Evolutionary conservation across 1,284 basidiomycete genomes (phyloP).

Genomic region (Tetrapyrgos nigripes): DNA sequence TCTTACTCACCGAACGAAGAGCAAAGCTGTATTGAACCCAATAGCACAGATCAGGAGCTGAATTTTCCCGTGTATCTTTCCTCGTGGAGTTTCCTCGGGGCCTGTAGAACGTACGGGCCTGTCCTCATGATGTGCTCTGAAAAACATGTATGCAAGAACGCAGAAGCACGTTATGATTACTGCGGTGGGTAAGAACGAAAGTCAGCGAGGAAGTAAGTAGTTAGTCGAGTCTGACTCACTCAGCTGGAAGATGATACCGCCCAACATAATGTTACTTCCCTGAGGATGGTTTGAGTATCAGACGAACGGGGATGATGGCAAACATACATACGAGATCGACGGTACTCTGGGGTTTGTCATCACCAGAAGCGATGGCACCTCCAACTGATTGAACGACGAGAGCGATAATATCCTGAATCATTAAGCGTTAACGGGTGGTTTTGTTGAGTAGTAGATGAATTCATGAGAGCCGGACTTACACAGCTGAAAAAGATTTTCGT

Average conservation of each 20-base stretch:
- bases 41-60: not conserved
- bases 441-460: too few relatives aligned
- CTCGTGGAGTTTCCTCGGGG: too few relatives aligned
- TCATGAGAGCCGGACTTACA: too few relatives aligned
- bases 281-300: too few relatives aligned
- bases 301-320: too few relatives aligned
- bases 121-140: too few relatives aligned
- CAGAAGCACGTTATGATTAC: not conserved
- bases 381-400: too few relatives aligned
- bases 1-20: conserved; percentile 7
- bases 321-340: not conserved
- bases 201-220: not conserved
- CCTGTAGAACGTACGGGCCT: too few relatives aligned
- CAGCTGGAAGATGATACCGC: conserved; percentile 3
- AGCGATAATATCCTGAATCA: conserved; percentile 6
- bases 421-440: too few relatives aligned
- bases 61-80: too few relatives aligned
- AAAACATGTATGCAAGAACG: too few relatives aligned
- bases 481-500: conserved; percentile 10
- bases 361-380: conserved; percentile 1
- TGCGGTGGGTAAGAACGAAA: not conserved
- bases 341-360: not conserved
- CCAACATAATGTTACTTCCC: conserved; percentile 3
- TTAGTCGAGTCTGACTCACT: not conserved
- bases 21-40: not conserved